Percentiles rank a stretch among this genome's conserved stretches.
Conservation (phyloP, 2,329 filamentous ascomycete species). For the Botrytis pseudocinerea region DNA sequence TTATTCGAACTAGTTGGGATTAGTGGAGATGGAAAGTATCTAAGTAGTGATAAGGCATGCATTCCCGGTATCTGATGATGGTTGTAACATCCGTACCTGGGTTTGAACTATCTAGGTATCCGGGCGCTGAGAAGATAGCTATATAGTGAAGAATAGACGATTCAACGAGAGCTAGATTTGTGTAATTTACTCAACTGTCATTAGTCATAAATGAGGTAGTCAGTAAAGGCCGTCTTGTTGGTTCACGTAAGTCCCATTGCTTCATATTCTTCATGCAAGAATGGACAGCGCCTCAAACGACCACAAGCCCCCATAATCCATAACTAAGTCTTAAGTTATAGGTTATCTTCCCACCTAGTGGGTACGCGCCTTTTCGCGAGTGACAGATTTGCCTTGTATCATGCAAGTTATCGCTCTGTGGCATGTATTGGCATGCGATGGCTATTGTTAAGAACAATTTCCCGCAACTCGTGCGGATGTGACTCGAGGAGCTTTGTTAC, state of each 20-base stretch:
- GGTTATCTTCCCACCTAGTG: neutral
- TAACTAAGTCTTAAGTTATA: neutral
- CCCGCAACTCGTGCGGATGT: neutral
- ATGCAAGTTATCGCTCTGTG: neutral
- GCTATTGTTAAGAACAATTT: too few relatives aligned
- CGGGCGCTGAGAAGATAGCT: neutral
- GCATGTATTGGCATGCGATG: neutral
- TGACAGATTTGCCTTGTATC: neutral
- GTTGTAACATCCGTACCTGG: neutral
- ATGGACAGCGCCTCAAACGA: neutral
- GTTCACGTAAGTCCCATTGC: neutral
- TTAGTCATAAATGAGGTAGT: neutral
- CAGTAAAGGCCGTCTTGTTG: neutral
- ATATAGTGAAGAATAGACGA: neutral
- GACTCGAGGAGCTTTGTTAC: neutral
- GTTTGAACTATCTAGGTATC: neutral
- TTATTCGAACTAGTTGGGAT: neutral
- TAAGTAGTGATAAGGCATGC: neutral
- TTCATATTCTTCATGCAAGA: neutral
- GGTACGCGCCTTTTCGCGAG: too few relatives aligned
- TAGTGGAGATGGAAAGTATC: neutral
- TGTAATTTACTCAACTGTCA: neutral
- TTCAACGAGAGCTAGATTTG: neutral
- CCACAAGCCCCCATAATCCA: neutral
- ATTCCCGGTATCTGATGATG: neutral